A percentile compares a stretch with the other conserved stretches of the same genome.
phyloP scores from a whole-genome alignment of 768 basidiomycete genomes.

The Sarcomyxa edulis region DNA sequence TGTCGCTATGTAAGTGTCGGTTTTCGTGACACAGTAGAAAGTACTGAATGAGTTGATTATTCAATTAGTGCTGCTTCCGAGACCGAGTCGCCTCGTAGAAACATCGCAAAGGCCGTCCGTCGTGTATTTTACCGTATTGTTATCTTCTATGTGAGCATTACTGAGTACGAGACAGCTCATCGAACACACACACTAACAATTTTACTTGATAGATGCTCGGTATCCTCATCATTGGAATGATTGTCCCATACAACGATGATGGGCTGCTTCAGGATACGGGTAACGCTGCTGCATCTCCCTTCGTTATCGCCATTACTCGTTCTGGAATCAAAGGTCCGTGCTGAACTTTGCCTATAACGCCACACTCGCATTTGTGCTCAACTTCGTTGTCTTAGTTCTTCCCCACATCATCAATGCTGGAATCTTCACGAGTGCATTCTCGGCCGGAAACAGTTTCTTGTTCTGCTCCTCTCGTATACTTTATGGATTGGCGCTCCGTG shows the following conservation, averaged over 20 bases:
- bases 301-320: slow-evolving; percentile 74
- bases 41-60: slow-evolving; percentile 4
- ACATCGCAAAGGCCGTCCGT: slow-evolving; percentile 70
- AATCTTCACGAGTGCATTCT: slow-evolving; percentile 69
- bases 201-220: slow-evolving; percentile 70
- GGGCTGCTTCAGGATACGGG: slow-evolving; percentile 43
- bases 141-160: slow-evolving; percentile 58
- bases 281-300: slow-evolving; percentile 77
- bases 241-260: slow-evolving; percentile 65
- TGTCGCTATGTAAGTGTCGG: slow-evolving; percentile 51
- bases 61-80: slow-evolving; percentile 63
- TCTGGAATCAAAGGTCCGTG: slow-evolving; percentile 60
- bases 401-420: slow-evolving; percentile 70
- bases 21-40: neutral
- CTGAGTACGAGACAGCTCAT: neutral
- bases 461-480: slow-evolving; percentile 51
- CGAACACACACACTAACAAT: neutral
- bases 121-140: slow-evolving; percentile 79
- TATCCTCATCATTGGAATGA: slow-evolving; percentile 71
- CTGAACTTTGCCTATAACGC: neutral
- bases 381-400: slow-evolving; percentile 30
- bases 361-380: slow-evolving; percentile 7
- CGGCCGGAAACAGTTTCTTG: slow-evolving; percentile 62
- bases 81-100: slow-evolving; percentile 71
- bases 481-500: slow-evolving; percentile 47